These are phyloP conservation scores for Candolleomyces eurysporus DNA, from an alignment of 768 basidiomycete species.

Conservation along the genomic window DNA sequence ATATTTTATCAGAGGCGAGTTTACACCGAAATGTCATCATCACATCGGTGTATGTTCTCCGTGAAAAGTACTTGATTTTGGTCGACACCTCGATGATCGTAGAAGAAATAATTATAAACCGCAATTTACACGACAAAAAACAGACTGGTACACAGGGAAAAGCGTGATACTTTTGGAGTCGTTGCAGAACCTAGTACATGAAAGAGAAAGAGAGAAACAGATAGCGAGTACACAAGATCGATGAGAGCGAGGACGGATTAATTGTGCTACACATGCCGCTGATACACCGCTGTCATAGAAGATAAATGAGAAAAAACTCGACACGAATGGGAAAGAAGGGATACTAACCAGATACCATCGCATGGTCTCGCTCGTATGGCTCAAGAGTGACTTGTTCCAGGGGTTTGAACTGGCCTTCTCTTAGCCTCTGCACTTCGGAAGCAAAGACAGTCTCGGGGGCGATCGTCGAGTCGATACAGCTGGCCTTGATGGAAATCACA, in stretches of 20 bases:
- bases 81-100: background rate
- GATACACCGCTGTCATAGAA: constrained; percentile 20
- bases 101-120: constrained; percentile 9
- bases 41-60: background rate
- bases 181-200: background rate
- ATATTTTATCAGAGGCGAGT: constrained; percentile 3
- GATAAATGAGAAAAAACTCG: background rate
- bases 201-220: too few relatives aligned
- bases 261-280: constrained; percentile 20
- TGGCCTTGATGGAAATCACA: constrained; percentile 98
- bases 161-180: background rate
- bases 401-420: constrained; percentile 82
- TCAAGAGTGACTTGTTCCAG: constrained; percentile 95
- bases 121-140: constrained; percentile 9
- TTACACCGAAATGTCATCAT: background rate
- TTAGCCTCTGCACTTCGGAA: constrained; percentile 78
- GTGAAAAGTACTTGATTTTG: background rate
- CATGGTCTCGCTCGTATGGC: constrained; percentile 88
- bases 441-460: constrained; percentile 90
- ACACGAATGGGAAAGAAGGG: background rate
- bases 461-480: constrained; percentile 96
- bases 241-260: background rate
- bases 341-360: constrained; percentile 78
- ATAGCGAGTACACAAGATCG: background rate
- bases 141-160: constrained; percentile 1